Conservation (phyloP, 768 basidiomycete genomes). For the Chalciporus piperatus region DNA sequence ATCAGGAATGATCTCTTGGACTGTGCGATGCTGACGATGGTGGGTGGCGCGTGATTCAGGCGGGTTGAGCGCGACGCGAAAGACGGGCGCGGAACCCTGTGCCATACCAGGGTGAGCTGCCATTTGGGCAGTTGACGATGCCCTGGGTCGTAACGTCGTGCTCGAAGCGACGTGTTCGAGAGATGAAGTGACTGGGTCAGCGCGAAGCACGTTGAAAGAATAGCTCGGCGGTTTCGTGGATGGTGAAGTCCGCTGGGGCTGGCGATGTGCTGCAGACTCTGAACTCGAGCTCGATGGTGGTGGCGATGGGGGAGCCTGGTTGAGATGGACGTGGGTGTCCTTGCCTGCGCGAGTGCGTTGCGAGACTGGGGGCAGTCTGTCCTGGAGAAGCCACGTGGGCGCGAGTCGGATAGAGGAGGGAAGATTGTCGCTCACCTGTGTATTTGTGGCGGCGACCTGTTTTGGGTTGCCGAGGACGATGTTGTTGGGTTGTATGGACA, state of each 20-base stretch:
- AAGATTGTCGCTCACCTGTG: slow-evolving; percentile 5
- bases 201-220: slow-evolving; percentile 46
- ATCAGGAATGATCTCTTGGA: slow-evolving; percentile 27
- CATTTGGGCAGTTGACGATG: slow-evolving; percentile 10
- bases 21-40: slow-evolving; percentile 14
- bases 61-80: slow-evolving; percentile 36
- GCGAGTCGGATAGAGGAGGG: slow-evolving; percentile 7
- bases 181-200: slow-evolving; percentile 40
- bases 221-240: slow-evolving; percentile 20
- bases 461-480: background rate
- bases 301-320: slow-evolving; percentile 18
- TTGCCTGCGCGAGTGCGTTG: background rate
- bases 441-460: background rate
- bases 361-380: background rate
- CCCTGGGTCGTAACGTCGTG: slow-evolving; percentile 36
- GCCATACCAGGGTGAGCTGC: slow-evolving; percentile 23
- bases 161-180: slow-evolving; percentile 45
- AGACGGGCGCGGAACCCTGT: slow-evolving; percentile 36
- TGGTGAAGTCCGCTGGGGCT: slow-evolving; percentile 13
- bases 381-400: background rate
- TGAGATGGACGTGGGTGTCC: slow-evolving; percentile 4
- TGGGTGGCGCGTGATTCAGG: slow-evolving; percentile 15
- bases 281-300: slow-evolving; percentile 30
- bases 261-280: slow-evolving; percentile 20
- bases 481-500: slow-evolving; percentile 17